Base-by-base conservation (phyloP, 2,329 filamentous ascomycete genomes). In the Aspergillus terreus region DNA sequence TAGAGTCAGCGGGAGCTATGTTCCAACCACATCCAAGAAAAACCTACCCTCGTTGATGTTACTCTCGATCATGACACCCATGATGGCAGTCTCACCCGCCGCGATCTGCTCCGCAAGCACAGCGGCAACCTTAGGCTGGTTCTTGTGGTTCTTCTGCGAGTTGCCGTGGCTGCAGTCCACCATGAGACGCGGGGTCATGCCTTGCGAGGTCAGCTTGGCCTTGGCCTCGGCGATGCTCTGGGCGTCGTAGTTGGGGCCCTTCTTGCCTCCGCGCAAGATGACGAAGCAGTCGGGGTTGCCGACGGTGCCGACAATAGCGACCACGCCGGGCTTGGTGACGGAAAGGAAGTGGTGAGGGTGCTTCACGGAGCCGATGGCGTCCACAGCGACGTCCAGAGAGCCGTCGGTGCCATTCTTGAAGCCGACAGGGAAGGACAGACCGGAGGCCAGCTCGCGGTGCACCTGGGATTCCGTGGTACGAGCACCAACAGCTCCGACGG, bases 351-450 rank as follows among this genome's bases (percentile, higher is more conserved):
- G 91, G 68, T 99, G 94, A 14, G 90, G 90, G 68, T 95, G 90
- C 70, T 83, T 85, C 46, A 95, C 92, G 14, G 94, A 90, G 56
- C 92, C 91, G 70, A 97, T 96, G 46, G 94, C 94, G 69, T 99
- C 94, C 62, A 97, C 90, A 11, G 94, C 92, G 4, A 97, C 92
- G 51, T 86, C 83, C 44, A 97, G 77, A 7, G 86, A 87, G 47
- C 94, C 94, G 70, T 99, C 94, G 30, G 94, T 99, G 58, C 94
- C 94, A 74, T 99, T 99, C 83, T 99, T 99, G 87, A 99, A 99
- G 47, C 94, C 94, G 10, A 99, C 91, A 2, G 94, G 94, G 87
- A 96, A 97, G 62, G 88, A 95, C 33, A 97, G 80, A 67, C 94
- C 94, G 48, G 88, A 94, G 19, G 94, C 92, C 57, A 99, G 78